phyloP scores from a whole-genome alignment of 257 asterid species.

The Solanum ossicruentum region DNA sequence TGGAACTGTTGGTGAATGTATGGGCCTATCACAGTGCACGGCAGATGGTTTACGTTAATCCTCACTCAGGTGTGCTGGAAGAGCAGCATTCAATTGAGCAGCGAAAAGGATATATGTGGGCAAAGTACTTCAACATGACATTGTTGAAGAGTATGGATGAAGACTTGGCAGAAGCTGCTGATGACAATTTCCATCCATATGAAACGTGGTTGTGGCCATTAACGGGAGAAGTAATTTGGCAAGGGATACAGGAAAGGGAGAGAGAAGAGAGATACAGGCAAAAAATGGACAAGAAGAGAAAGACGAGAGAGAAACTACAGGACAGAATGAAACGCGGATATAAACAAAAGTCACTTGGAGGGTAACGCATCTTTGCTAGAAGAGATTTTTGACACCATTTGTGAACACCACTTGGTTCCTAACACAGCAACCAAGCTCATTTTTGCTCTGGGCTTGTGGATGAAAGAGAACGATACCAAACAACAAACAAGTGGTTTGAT shows the following conservation, averaged over 20 bases:
- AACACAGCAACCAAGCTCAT: conserved; percentile 8
- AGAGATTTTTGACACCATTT: background rate
- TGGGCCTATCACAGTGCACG: conserved; percentile 97
- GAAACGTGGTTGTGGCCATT: conserved; percentile 88
- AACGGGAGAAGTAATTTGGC: conserved; percentile 95
- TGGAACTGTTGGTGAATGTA: conserved; percentile 74
- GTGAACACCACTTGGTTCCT: background rate
- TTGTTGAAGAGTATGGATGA: conserved; percentile 85
- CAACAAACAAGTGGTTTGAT: background rate
- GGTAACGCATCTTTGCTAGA: conserved; percentile 12
- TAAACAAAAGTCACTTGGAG: conserved; percentile 69
- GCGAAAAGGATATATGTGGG: conserved; percentile 78
- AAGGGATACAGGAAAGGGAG: conserved; percentile 82
- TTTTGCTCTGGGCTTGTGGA: conserved; percentile 3
- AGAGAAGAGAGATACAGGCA: conserved; percentile 83
- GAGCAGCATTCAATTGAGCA: conserved; percentile 76
- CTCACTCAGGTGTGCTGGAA: conserved; percentile 50
- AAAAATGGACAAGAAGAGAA: conserved; percentile 95
- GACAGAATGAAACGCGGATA: conserved; percentile 81
- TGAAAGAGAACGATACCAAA: background rate
- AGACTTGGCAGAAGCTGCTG: conserved; percentile 97
- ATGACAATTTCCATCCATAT: conserved; percentile 72
- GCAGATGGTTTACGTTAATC: conserved; percentile 74
- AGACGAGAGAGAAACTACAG: conserved; percentile 53
- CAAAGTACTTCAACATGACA: conserved; percentile 52